A percentile compares a stretch with the other conserved stretches of the same genome.
Conservation (phyloP, 1,284 basidiomycete species). For the Cerrena zonata region DNA sequence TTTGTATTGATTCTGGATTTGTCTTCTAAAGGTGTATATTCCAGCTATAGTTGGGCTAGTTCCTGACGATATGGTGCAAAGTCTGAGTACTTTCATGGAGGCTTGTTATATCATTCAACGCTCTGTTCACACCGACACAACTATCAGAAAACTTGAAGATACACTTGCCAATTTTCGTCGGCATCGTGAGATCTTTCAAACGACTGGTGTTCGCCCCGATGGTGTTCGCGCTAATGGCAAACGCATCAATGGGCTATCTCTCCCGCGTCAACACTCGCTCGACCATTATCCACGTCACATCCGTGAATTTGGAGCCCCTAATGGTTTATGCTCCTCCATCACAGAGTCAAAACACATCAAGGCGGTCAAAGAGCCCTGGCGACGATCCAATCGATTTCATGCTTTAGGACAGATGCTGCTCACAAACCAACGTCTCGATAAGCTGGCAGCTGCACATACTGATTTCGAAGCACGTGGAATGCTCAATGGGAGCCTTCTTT, state of each 20-base stretch:
- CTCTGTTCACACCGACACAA: neutral
- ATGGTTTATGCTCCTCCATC: too few species aligned
- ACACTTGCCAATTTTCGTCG: constrained; percentile 1
- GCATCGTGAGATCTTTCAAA: neutral
- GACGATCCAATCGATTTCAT: constrained; percentile 5
- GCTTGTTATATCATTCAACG: constrained; percentile 13
- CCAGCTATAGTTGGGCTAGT: constrained; percentile 20
- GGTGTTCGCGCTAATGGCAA: too few species aligned
- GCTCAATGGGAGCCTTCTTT: constrained; percentile 4
- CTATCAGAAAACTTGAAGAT: constrained; percentile 6
- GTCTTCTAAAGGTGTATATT: constrained; percentile 16
- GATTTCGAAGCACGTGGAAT: constrained; percentile 9
- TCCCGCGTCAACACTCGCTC: constrained; percentile 20
- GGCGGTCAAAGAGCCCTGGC: constrained; percentile 9
- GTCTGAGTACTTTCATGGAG: constrained; percentile 15
- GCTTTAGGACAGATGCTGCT: constrained; percentile 10
- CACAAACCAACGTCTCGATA: too few species aligned
- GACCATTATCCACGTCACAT: constrained; percentile 10
- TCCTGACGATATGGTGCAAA: constrained; percentile 15
- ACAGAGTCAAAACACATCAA: too few species aligned
- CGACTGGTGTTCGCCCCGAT: constrained; percentile 5
- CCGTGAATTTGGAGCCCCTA: constrained; percentile 13
- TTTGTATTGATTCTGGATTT: too few species aligned
- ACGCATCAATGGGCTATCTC: constrained; percentile 6
- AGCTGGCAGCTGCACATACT: constrained; percentile 6